Percentiles rank a stretch among this genome's conserved stretches.
phyloP scores from a whole-genome alignment of 371 early-diverging fungal genomes.

The Syncephalastrum monosporum region DNA sequence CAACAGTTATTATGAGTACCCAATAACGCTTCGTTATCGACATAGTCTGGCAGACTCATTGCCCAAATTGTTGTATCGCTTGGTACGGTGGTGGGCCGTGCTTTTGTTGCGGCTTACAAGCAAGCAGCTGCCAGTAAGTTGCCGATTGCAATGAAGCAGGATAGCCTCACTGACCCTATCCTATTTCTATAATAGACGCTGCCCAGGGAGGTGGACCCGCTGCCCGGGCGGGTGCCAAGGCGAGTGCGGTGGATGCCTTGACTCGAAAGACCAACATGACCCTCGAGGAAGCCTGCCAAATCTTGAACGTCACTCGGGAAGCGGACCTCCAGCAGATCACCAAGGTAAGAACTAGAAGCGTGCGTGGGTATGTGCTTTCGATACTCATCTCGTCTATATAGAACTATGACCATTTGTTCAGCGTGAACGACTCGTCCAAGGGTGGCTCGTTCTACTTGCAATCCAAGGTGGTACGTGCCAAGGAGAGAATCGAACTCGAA shows the following conservation, averaged over 20 bases:
- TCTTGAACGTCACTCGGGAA: constrained; percentile 84
- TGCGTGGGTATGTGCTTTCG: too few relatives aligned
- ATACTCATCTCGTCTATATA: constrained; percentile 22
- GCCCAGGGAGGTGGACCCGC: constrained; percentile 64
- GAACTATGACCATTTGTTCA: constrained; percentile 90
- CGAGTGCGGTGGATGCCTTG: constrained; percentile 68
- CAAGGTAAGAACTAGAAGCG: constrained; percentile 63
- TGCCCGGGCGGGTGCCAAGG: constrained; percentile 38
- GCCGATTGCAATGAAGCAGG: not conserved
- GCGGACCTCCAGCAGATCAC: constrained; percentile 69
- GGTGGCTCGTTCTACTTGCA: constrained; percentile 95
- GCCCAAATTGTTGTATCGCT: constrained; percentile 87
- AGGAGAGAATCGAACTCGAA: constrained; percentile 90
- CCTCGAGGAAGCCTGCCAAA: constrained; percentile 90
- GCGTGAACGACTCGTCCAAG: constrained; percentile 79
- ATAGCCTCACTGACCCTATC: not conserved
- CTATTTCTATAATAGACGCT: not conserved
- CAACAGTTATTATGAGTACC: too few relatives aligned
- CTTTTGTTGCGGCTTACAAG: constrained; percentile 92
- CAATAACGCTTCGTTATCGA: too few relatives aligned
- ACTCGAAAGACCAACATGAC: constrained; percentile 86
- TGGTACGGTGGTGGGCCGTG: constrained; percentile 85
- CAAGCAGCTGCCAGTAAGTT: constrained; percentile 88
- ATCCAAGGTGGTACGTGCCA: constrained; percentile 91
- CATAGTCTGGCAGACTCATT: constrained; percentile 68